Evolutionary conservation across 129 eudicot species (phyloP), one percentile per base, ranked within the genome.

Genomic region (Helianthus annuus): DNA sequence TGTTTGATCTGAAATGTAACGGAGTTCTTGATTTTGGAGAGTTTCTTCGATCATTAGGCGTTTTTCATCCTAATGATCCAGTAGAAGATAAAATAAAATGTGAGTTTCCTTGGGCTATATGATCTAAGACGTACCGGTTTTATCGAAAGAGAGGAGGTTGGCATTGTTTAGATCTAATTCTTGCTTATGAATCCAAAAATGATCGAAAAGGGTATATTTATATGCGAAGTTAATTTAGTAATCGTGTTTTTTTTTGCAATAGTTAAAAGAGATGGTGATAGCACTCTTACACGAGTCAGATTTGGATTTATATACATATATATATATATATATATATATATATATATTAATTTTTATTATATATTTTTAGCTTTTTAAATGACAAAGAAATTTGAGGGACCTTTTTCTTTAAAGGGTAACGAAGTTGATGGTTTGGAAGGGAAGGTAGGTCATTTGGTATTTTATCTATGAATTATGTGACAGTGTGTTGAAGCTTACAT

Each of bases 131-230:
- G 80, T 16, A 94, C 97, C 3, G 98, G 97, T 66, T 87, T 66
- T 70, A 94, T 94, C 8, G 98, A 94, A 65, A 81, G 88, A 82
- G 98, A 94, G 38, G 98, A 94, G 98, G 98, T 88, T 81, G 66
- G 85, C 66, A 67, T 45, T 69, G 36, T 68, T 58, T 45, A 17
- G 61, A 11, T 45, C 52, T 16, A 12, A 48, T 66, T 55, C 49
- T 22, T 46, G 38, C 36, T 59, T 57, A 45, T 24, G 48, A 44
- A n/a, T 14, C 34, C 15, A 46, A 10, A 8, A 2, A 29, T 6
- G 29, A 40, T 36, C 17, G 29, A 39, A 68, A 49, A 49, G 1
- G 32, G 36, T 49, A 34, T 38, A 0, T 34, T 73, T 39, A 29
- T 16, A 32, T 34, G 15, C 46, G 1, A 53, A 10, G 22, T 54